Conservation (phyloP, 2,329 filamentous ascomycete species). For the Berkeleyomyces rouxiae region DNA sequence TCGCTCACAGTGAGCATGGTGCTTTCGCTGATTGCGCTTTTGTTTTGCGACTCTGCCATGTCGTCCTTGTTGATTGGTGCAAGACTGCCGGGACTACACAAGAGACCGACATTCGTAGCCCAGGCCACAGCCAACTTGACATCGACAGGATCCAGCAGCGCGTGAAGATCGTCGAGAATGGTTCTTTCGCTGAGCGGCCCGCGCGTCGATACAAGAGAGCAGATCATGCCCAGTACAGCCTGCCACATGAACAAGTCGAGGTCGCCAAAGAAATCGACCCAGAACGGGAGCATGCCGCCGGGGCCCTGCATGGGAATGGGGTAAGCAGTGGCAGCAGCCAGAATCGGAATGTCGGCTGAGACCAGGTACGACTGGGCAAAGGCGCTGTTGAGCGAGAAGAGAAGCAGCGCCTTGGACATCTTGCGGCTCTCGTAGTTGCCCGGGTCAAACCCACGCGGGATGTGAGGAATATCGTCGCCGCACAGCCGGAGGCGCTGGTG, state of each 20-base stretch:
- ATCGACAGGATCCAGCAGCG: conserved; percentile 47
- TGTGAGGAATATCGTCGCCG: conserved; percentile 37
- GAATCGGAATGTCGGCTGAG: conserved; percentile 31
- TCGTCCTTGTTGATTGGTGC: background rate
- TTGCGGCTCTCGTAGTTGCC: conserved; percentile 55
- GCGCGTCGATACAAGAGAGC: conserved; percentile 45
- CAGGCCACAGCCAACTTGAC: conserved; percentile 41
- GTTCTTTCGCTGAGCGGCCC: conserved; percentile 37
- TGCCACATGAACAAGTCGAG: conserved; percentile 45
- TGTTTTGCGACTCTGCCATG: background rate
- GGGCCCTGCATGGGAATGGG: conserved; percentile 28
- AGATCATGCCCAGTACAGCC: conserved; percentile 42
- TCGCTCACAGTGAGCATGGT: conserved; percentile 31
- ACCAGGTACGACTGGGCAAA: conserved; percentile 48
- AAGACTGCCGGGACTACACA: conserved; percentile 21
- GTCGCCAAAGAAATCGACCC: conserved; percentile 52
- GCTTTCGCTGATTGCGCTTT: background rate
- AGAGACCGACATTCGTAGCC: conserved; percentile 36
- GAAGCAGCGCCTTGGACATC: conserved; percentile 47
- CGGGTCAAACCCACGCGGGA: conserved; percentile 55
- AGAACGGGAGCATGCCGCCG: conserved; percentile 44
- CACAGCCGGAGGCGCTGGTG: conserved; percentile 37
- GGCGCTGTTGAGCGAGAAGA: conserved; percentile 43
- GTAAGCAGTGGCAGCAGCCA: conserved; percentile 21
- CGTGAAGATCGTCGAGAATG: conserved; percentile 38